A percentile compares a stretch with the other conserved stretches of the same genome.
phyloP scores from a whole-genome alignment of 768 basidiomycete species.

The Leucocoprinus birnbaumii region DNA sequence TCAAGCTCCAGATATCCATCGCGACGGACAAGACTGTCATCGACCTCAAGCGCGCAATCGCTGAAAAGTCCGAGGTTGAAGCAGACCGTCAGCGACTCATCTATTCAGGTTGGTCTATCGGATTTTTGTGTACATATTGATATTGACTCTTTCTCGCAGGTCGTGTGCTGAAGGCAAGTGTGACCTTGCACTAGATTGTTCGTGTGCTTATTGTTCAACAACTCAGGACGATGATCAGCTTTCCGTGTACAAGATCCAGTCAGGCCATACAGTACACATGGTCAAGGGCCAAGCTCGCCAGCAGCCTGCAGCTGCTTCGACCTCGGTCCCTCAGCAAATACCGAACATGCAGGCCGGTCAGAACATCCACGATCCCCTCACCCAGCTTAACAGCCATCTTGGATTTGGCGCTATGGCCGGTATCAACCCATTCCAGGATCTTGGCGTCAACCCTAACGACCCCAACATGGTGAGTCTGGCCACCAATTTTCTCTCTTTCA shows the following conservation, averaged over 20 bases:
- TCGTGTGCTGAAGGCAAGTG: constrained; percentile 64
- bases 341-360: constrained; percentile 92
- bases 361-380: constrained; percentile 84
- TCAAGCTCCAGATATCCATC: constrained; percentile 89
- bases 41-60: constrained; percentile 90
- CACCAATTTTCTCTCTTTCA: background rate
- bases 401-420: constrained; percentile 81
- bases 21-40: constrained; percentile 78
- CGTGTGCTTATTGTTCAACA: background rate
- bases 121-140: background rate
- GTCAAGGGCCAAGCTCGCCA: constrained; percentile 79
- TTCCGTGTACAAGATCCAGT: constrained; percentile 87
- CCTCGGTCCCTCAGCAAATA: constrained; percentile 50
- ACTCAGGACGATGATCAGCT: constrained; percentile 78
- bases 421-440: constrained; percentile 88
- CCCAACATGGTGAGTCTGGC: constrained; percentile 78
- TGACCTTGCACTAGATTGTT: background rate
- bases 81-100: constrained; percentile 89
- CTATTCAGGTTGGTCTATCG: constrained; percentile 67
- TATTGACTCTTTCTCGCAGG: constrained; percentile 32
- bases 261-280: constrained; percentile 88
- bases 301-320: constrained; percentile 16
- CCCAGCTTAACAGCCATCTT: constrained; percentile 73
- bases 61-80: constrained; percentile 79
- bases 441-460: constrained; percentile 90